Evolutionary conservation across 1,284 basidiomycete species (phyloP), one percentile per base, ranked within the genome.

Genomic region (Sporisorium exsertum): DNA sequence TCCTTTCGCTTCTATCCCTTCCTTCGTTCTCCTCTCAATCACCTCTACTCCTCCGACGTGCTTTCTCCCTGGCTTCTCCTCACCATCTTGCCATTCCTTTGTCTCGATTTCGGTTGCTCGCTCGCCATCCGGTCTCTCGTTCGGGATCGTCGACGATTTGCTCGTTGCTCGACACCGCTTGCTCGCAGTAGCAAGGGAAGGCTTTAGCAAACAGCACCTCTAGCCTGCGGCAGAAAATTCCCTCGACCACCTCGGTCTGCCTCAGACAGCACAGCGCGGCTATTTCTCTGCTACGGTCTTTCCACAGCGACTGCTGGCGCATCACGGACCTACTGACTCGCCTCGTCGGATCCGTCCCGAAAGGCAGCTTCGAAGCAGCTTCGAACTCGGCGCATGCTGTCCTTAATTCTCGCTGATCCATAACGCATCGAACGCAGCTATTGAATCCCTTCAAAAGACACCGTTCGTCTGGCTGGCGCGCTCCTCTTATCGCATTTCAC

Each of bases 11-110:
- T 33, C 27, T 20, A 10, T 33, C 32, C 27, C 18, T 20, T 32
- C 20, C 18, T 27, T 37, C 42, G 20, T 27, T 24, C 16, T 35
- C 24, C 5, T 27, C 13, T 16, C 46, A 26, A 15, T 47, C 46
- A 26, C 24, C n/a, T n/a, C n/a, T n/a, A n/a, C n/a, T n/a, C n/a
- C n/a, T n/a, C n/a, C n/a, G n/a, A n/a, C n/a, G n/a, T n/a, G n/a
- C n/a, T n/a, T n/a, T n/a, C n/a, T n/a, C n/a, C n/a, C n/a, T n/a
- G n/a, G n/a, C 27, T 8, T 26, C 37, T 29, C 10, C 8, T 5
- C 40, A 45, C 27, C 40, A 32, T n/a, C 42, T 56, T 26, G 40
- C 54, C 54, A 32, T 45, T 52, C 50, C 24, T 52, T 52, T 52
- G 50, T 35, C 33, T 35, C 22, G 15, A 2, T 35, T 16, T 51